phyloP scores from a whole-genome alignment of 139 green algal species.

The Volvox africanus region DNA sequence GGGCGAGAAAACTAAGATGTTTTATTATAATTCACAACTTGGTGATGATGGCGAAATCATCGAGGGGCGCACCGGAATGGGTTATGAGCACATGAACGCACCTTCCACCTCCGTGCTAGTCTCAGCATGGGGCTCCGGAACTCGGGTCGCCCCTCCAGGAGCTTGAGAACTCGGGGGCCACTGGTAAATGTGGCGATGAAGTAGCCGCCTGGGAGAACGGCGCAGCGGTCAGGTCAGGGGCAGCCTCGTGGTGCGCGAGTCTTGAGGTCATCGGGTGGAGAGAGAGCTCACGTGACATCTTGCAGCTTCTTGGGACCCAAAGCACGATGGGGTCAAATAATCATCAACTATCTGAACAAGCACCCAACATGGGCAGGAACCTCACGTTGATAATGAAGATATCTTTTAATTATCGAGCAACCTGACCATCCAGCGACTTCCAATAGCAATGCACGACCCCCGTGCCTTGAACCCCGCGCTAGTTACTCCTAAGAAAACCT shows the following conservation, averaged over 20 bases:
- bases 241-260: background rate
- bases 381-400: too few species aligned
- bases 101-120: conserved; percentile 76
- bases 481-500: too few species aligned
- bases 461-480: too few species aligned
- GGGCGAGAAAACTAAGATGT: too few species aligned
- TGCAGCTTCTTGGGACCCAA: too few species aligned
- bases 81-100: conserved; percentile 18
- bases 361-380: too few species aligned
- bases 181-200: conserved; percentile 89
- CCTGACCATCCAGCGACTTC: background rate
- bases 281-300: background rate
- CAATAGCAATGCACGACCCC: too few species aligned
- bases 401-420: too few species aligned
- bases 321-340: background rate
- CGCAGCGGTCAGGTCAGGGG: background rate
- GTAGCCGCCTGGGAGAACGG: conserved; percentile 75
- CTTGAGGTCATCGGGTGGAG: background rate
- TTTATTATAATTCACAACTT: too few species aligned
- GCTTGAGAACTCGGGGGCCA: conserved; percentile 76
- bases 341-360: background rate
- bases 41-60: too few species aligned
- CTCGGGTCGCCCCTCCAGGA: conserved; percentile 27
- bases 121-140: conserved; percentile 70
- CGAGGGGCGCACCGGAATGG: too few species aligned